Percentiles rank a stretch among this genome's conserved stretches.
These are phyloP conservation scores for Effrenium voratum DNA, from an alignment of 73 alveolate species.

Conservation along the genomic window DNA sequence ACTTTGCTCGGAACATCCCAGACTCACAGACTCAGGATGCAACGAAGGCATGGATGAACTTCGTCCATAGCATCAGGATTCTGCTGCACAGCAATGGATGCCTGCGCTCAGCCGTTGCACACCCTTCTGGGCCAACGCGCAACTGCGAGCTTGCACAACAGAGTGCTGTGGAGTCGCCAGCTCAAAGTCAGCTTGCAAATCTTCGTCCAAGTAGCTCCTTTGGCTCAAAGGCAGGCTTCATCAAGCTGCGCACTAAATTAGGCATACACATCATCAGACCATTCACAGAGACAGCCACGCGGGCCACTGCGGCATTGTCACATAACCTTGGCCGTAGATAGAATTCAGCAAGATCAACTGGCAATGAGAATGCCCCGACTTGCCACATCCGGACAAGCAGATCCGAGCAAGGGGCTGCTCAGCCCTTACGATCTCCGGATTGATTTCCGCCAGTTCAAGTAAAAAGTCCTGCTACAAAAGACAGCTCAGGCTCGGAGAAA, in stretches of 20 bases:
- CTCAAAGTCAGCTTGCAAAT: slow-evolving; percentile 45
- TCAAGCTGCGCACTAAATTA: background rate
- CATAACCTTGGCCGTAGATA: slow-evolving; percentile 47
- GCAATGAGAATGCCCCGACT: background rate
- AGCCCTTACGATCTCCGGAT: slow-evolving; percentile 83
- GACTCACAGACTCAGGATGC: background rate
- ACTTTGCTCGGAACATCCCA: background rate
- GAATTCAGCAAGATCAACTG: background rate
- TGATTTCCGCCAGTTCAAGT: slow-evolving; percentile 40
- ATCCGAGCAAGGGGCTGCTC: slow-evolving; percentile 10
- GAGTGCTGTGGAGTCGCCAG: background rate
- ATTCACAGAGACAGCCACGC: slow-evolving; percentile 1
- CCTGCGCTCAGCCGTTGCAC: background rate
- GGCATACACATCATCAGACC: slow-evolving; percentile 55
- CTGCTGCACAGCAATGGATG: slow-evolving; percentile 46
- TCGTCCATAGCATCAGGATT: slow-evolving; percentile 77
- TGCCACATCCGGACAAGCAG: background rate
- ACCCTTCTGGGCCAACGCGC: background rate
- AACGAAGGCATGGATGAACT: slow-evolving; percentile 81
- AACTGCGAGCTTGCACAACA: too few species aligned
- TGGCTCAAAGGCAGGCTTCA: background rate
- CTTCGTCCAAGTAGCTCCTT: slow-evolving; percentile 49
- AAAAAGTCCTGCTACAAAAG: slow-evolving; percentile 8
- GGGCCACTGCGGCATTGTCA: slow-evolving; percentile 31
- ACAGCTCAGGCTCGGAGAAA: too few species aligned